Evolutionary conservation across 352 stramenopile species (phyloP).

Genomic region (Phytophthora sansomeana): DNA sequence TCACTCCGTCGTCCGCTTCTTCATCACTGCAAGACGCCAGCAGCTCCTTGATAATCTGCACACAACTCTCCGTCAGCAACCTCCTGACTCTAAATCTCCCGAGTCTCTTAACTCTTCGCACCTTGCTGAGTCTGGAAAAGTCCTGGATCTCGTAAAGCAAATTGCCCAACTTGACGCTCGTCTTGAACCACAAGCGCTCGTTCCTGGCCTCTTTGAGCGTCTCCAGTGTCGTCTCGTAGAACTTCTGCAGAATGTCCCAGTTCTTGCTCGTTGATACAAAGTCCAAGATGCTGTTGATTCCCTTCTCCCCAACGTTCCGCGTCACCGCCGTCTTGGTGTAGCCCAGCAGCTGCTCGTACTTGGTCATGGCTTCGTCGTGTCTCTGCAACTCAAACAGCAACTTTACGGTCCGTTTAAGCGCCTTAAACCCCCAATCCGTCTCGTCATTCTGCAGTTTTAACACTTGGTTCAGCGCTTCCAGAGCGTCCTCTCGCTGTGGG

Average conservation of each 20-base stretch:
- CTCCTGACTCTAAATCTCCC: not conserved
- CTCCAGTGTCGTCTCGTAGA: constrained; percentile 89
- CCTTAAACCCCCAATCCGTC: constrained; percentile 94
- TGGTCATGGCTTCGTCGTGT: constrained; percentile 74
- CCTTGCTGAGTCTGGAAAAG: constrained; percentile 76
- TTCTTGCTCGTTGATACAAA: constrained; percentile 92
- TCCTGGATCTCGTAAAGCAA: constrained; percentile 89
- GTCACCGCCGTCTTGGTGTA: constrained; percentile 91
- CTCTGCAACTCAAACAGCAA: constrained; percentile 84
- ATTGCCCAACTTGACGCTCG: constrained; percentile 95
- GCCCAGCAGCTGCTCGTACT: constrained; percentile 92
- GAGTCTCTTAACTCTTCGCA: constrained; percentile 17
- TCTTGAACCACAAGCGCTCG: constrained; percentile 94
- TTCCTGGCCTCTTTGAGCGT: constrained; percentile 87
- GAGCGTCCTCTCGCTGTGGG: constrained; percentile 43
- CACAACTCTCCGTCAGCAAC: not conserved
- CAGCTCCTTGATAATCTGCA: constrained; percentile 86
- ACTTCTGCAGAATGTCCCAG: constrained; percentile 85
- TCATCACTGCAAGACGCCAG: constrained; percentile 87
- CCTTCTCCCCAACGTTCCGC: constrained; percentile 95
- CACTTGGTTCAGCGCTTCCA: constrained; percentile 66
- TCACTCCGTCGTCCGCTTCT: constrained; percentile 85
- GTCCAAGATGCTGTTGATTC: constrained; percentile 96
- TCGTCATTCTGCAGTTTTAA: constrained; percentile 61
- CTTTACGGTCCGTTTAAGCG: constrained; percentile 96